Evolutionary conservation across 2,329 filamentous ascomycete genomes (phyloP).

Genomic region (Tolypocladium capitatum): DNA sequence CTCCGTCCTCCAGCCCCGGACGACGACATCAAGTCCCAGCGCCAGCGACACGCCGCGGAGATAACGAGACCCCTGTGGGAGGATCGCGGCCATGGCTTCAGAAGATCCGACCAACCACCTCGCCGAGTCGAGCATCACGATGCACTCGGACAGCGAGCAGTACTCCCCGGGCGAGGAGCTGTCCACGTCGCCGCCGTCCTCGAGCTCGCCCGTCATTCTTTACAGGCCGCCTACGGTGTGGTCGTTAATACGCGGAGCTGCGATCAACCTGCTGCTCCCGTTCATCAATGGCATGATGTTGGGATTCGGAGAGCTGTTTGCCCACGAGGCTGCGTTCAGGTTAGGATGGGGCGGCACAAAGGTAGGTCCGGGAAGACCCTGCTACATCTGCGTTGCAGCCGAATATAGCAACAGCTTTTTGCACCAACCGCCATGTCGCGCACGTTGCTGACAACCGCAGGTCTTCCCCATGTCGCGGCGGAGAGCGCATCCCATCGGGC

Average conservation of each 20-base stretch:
- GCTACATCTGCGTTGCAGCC: not conserved
- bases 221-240: constrained; percentile 84
- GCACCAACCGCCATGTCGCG: too few species aligned
- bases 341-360: constrained; percentile 90
- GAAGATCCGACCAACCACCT: constrained; percentile 40
- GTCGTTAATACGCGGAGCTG: constrained; percentile 73
- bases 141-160: constrained; percentile 72
- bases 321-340: constrained; percentile 86
- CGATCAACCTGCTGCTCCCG: constrained; percentile 88
- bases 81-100: constrained; percentile 33
- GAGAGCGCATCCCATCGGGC: constrained; percentile 55
- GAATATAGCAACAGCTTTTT: too few species aligned
- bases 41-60: not conserved
- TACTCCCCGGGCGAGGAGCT: constrained; percentile 56
- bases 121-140: constrained; percentile 61
- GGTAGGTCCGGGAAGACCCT: constrained; percentile 37
- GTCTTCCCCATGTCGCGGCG: constrained; percentile 48
- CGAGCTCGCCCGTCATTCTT: constrained; percentile 59
- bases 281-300: constrained; percentile 98
- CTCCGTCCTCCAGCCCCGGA: not conserved
- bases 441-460: constrained; percentile 20
- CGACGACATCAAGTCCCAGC: not conserved
- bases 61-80: not conserved
- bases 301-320: constrained; percentile 92
- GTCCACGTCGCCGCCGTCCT: constrained; percentile 46